Conservation (phyloP, 495 filamentous ascomycete species). For the Neurospora cerealis region DNA sequence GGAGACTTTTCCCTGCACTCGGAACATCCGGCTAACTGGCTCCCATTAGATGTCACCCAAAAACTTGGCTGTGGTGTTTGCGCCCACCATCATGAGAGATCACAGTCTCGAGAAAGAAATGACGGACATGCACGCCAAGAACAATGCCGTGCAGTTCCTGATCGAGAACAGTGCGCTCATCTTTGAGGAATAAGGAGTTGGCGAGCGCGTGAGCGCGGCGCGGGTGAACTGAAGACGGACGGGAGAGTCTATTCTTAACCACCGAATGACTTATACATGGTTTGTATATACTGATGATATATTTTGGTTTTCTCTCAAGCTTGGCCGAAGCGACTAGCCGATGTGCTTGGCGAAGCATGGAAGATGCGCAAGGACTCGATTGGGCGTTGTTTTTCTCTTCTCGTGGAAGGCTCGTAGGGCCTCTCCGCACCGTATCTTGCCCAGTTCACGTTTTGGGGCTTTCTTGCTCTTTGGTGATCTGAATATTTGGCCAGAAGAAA, state of each 20-base stretch:
- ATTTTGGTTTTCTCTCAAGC: neutral
- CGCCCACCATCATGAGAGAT: conserved; percentile 93
- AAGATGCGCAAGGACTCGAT: neutral
- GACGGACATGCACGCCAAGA: conserved; percentile 91
- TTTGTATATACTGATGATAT: conserved; percentile 10
- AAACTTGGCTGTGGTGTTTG: conserved; percentile 95
- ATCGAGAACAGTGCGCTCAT: conserved; percentile 77
- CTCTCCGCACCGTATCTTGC: neutral
- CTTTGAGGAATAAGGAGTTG: conserved; percentile 39
- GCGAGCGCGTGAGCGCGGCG: neutral
- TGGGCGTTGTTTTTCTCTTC: neutral
- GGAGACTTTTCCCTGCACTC: neutral
- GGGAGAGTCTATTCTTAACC: neutral
- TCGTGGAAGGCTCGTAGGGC: neutral
- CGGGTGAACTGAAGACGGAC: neutral
- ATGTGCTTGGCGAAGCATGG: neutral
- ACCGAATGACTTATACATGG: neutral
- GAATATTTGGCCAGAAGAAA: neutral
- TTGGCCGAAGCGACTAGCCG: neutral
- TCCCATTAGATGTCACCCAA: conserved; percentile 70
- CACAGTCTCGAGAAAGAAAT: conserved; percentile 83
- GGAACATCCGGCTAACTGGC: conserved; percentile 8
- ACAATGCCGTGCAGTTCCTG: conserved; percentile 77
- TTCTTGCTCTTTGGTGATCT: neutral
- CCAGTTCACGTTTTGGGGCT: neutral